These are phyloP conservation scores for Alternaria sp. DNA, from an alignment of 2,329 filamentous ascomycete genomes.

Conservation along the genomic window DNA sequence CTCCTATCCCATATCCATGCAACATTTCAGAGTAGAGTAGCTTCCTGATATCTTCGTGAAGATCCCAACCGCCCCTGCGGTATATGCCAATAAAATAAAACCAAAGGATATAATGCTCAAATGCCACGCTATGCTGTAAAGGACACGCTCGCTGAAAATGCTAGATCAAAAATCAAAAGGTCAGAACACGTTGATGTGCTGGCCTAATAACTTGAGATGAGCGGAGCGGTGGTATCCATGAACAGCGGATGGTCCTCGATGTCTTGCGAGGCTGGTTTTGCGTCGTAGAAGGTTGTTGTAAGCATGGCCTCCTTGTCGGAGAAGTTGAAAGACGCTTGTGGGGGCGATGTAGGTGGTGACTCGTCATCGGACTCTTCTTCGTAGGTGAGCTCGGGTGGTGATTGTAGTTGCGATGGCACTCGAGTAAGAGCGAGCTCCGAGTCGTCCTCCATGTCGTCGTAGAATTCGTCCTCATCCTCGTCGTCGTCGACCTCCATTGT, in stretches of 20 bases:
- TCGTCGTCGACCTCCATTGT: constrained; percentile 54
- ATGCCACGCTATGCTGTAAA: constrained; percentile 37
- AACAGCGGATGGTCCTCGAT: constrained; percentile 51
- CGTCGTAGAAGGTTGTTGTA: constrained; percentile 56
- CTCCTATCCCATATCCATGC: constrained; percentile 15
- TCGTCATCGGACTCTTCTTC: constrained; percentile 61
- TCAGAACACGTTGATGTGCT: constrained; percentile 28
- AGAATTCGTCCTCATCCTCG: constrained; percentile 57
- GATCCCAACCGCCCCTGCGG: constrained; percentile 20
- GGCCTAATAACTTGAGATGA: constrained; percentile 53
- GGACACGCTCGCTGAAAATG: constrained; percentile 50
- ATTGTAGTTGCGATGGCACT: constrained; percentile 53
- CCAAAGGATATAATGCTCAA: constrained; percentile 41
- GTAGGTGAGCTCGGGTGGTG: constrained; percentile 60
- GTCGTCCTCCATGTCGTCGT: constrained; percentile 58
- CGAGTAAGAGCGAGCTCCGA: constrained; percentile 57
- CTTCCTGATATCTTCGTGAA: constrained; percentile 13
- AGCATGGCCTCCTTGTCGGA: constrained; percentile 58
- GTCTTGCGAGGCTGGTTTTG: constrained; percentile 48
- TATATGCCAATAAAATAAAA: constrained; percentile 19
- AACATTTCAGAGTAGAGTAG: constrained; percentile 36
- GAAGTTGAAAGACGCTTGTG: constrained; percentile 55
- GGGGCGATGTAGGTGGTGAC: constrained; percentile 57
- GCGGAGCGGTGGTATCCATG: constrained; percentile 51
- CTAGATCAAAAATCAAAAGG: constrained; percentile 48